phyloP scores from a whole-genome alignment of 2,329 filamentous ascomycete species.

The Pseudogymnoascus sp. region DNA sequence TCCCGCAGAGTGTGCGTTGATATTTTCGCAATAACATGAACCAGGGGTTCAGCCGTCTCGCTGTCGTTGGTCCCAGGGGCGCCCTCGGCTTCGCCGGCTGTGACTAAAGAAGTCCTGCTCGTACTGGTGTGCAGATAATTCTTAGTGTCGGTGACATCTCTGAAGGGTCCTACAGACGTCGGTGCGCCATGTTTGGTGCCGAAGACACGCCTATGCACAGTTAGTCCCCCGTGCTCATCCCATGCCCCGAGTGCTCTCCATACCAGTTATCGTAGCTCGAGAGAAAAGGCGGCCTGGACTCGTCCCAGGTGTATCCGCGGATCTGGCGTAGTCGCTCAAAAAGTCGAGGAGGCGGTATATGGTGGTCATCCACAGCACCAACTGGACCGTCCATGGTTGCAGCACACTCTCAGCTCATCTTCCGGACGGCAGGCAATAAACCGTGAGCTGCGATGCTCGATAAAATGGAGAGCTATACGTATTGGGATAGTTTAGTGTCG shows the following conservation, averaged over 20 bases:
- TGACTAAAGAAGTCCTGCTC: not conserved
- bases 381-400: slow-evolving; percentile 23
- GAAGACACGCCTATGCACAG: slow-evolving; percentile 51
- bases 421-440: not conserved
- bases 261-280: slow-evolving; percentile 85
- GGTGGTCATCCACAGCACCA: slow-evolving; percentile 24
- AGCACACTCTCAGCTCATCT: slow-evolving; percentile 10
- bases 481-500: slow-evolving; percentile 7
- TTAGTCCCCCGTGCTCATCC: not conserved
- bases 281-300: slow-evolving; percentile 49
- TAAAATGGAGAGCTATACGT: slow-evolving; percentile 3
- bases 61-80: slow-evolving; percentile 13
- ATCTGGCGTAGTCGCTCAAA: slow-evolving; percentile 67
- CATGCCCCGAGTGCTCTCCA: slow-evolving; percentile 16
- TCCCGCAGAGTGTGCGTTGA: slow-evolving; percentile 76
- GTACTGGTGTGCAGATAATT: not conserved
- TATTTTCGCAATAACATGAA: slow-evolving; percentile 68
- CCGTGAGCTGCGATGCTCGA: not conserved
- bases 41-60: slow-evolving; percentile 10
- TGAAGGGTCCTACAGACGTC: slow-evolving; percentile 32
- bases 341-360: slow-evolving; percentile 59
- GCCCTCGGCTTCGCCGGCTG: not conserved
- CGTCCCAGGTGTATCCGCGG: slow-evolving; percentile 70
- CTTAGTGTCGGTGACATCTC: slow-evolving; percentile 12
- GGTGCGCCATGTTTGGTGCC: slow-evolving; percentile 42